Conservation (phyloP, 225 moss, liverwort and hornwort genomes). For the Marchantia polymorpha region DNA sequence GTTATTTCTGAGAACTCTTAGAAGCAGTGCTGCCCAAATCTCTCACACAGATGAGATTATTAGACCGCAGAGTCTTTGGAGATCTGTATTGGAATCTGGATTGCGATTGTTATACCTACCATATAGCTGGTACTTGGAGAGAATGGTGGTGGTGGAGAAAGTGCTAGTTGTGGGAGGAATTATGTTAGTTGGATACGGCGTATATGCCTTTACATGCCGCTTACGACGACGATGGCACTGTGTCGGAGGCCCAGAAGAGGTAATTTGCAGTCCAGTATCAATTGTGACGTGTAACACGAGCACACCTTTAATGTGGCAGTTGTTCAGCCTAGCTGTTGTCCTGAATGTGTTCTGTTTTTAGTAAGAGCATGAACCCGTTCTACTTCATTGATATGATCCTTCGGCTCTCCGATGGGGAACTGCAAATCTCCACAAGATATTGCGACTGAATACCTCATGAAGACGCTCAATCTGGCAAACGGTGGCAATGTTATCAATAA, state of each 20-base stretch:
- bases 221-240: constrained; percentile 39
- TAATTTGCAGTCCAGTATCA: constrained; percentile 8
- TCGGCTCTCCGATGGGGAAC: no score
- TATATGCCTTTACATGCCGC: constrained; percentile 42
- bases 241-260: constrained; percentile 23
- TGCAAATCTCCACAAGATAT: no score
- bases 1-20: neutral
- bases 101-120: constrained; percentile 5
- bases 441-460: no score
- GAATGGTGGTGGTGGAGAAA: constrained; percentile 44
- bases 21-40: neutral
- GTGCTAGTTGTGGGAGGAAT: constrained; percentile 45
- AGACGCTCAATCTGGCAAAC: neutral
- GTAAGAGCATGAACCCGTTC: no score
- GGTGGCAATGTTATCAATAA: neutral
- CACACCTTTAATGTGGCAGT: neutral
- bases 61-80: constrained; percentile 7
- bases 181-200: constrained; percentile 46
- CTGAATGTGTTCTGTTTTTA: neutral
- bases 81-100: constrained; percentile 14
- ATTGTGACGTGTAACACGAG: neutral
- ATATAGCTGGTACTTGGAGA: constrained; percentile 26
- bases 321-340: neutral
- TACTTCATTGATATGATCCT: neutral
- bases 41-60: constrained; percentile 34